Evolutionary conservation across 768 basidiomycete genomes (phyloP).

Genomic region (Tylopilus felleus): DNA sequence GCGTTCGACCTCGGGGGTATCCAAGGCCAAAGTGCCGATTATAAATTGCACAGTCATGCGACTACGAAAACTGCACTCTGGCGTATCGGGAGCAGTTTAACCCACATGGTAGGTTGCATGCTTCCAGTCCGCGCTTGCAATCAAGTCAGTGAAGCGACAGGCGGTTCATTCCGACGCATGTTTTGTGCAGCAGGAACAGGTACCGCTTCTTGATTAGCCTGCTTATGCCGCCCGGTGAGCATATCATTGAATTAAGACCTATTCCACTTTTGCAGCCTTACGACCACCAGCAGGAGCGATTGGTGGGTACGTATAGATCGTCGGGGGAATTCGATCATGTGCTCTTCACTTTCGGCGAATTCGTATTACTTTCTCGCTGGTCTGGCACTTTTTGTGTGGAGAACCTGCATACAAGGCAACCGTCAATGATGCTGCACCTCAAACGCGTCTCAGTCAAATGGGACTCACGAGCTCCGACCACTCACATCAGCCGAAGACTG

Average conservation of each 20-base stretch:
- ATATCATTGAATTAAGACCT: background rate
- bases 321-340: background rate
- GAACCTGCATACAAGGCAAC: background rate
- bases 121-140: too few relatives aligned
- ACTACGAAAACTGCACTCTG: too few relatives aligned
- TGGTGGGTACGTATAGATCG: background rate
- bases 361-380: background rate
- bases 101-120: too few relatives aligned
- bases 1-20: too few relatives aligned
- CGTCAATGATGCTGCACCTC: background rate
- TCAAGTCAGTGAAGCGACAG: too few relatives aligned
- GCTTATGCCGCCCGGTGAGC: too few relatives aligned
- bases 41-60: too few relatives aligned
- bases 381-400: background rate
- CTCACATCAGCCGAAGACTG: background rate
- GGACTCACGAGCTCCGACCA: background rate
- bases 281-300: background rate
- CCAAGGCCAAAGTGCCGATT: too few relatives aligned
- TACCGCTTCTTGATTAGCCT: too few relatives aligned
- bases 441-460: background rate
- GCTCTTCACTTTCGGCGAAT: background rate
- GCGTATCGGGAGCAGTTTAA: too few relatives aligned
- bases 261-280: background rate
- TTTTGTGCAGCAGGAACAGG: too few relatives aligned
- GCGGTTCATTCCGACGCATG: too few relatives aligned